Evolutionary conservation across 106 monocot species (phyloP), one percentile per base, ranked within the genome.

Genomic region (Dendrobium chrysotoxum): DNA sequence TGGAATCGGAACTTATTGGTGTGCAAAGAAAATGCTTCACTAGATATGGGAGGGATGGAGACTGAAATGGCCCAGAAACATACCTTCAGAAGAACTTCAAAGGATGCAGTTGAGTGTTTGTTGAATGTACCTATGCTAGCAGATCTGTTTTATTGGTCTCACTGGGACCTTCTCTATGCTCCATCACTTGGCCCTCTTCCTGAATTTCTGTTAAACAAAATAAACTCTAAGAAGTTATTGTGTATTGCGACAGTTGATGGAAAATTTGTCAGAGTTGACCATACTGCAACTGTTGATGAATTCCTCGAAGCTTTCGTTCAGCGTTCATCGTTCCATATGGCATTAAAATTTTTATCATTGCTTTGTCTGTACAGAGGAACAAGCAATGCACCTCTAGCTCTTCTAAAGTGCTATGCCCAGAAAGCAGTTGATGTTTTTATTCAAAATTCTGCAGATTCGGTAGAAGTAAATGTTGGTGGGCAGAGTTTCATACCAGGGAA

Each of bases 201-300:
- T 40, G 77, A 91, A 8, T 99, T 93, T 95, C 77, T 95, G 65
- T 79, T 93, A 40, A 88, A 83, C 78, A 80, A 84, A 55, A 77
- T 81, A 28, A 72, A 79, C 65, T 16, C n/a, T 54, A 85, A 82
- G 75, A 87, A 95, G 18, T 81, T 99, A 75, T 77, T 67, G 46
- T 99, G 99, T 80, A 86, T 99, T 78, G 95, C 79, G 18, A 93
- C 93, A 78, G 77, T 81, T 75, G 93, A 93, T 85, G 99, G 95
- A 45, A 90, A 86, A 42, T 86, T 95, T 40, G 87, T 99, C 72
- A 88, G 85, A 86, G 84, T 99, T 79, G 95, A 95, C 64, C 76
- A 77, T 78, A 87, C 88, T 31, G 88, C 90, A 41, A 90, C 88
- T 79, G 83, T 73, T 79, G 95, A 99, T 81, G 89, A 95, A 15